phyloP scores from a whole-genome alignment of 768 basidiomycete species.

The Boletus edulis region DNA sequence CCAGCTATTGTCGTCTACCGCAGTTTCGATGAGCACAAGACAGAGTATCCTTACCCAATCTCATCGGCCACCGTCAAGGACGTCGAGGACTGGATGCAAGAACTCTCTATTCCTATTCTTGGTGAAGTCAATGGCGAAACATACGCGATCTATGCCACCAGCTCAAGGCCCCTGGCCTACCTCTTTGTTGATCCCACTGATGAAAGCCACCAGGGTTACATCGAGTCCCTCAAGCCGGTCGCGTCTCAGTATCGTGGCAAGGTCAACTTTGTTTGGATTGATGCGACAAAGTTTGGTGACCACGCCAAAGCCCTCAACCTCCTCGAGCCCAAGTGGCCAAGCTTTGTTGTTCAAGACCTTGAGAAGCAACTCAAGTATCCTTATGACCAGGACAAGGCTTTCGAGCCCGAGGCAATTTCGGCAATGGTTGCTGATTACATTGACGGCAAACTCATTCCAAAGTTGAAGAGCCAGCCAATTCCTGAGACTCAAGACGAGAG shows the following conservation, averaged over 20 bases:
- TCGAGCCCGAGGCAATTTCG: conserved; percentile 56
- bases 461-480: conserved; percentile 87
- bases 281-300: conserved; percentile 91
- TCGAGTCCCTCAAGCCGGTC: conserved; percentile 69
- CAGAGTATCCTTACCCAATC: conserved; percentile 62
- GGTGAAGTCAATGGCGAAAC: conserved; percentile 95
- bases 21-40: conserved; percentile 79
- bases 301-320: conserved; percentile 96
- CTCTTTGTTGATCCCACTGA: conserved; percentile 85
- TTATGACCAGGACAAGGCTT: conserved; percentile 61
- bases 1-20: conserved; percentile 94
- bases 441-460: conserved; percentile 71
- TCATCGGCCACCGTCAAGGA: conserved; percentile 55
- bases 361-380: conserved; percentile 87
- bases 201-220: conserved; percentile 58
- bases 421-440: conserved; percentile 64
- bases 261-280: conserved; percentile 98
- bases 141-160: conserved; percentile 80
- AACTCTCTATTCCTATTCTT: conserved; percentile 82
- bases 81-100: conserved; percentile 74
- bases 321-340: conserved; percentile 81
- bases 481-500: conserved; percentile 81
- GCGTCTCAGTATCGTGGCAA: conserved; percentile 81
- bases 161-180: conserved; percentile 88
- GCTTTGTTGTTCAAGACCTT: conserved; percentile 90